Conservation (phyloP, 192 early-diverging fungal species). For the Coemansia sp. region DNA sequence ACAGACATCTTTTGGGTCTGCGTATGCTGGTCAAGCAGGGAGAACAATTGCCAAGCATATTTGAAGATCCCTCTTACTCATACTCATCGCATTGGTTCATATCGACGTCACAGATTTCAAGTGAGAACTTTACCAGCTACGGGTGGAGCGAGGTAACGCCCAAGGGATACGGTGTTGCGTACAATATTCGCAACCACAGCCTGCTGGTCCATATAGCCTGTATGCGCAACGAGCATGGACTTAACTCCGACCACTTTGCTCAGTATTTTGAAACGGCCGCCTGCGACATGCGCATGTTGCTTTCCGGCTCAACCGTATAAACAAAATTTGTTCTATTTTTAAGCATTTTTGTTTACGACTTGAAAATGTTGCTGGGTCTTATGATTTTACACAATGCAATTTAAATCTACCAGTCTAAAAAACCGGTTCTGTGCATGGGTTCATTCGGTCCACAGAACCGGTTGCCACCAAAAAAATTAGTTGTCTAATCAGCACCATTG, state of each 20-base stretch:
- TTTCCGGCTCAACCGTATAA: conserved; percentile 2
- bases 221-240: conserved; percentile 58
- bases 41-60: conserved; percentile 81
- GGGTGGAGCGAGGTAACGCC: conserved; percentile 87
- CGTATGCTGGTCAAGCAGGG: conserved; percentile 68
- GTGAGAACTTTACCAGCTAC: conserved; percentile 90
- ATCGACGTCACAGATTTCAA: conserved; percentile 90
- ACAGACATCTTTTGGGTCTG: conserved; percentile 89
- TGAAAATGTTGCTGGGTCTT: background rate
- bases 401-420: background rate
- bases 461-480: no score
- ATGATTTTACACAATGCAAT: background rate
- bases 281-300: conserved; percentile 69
- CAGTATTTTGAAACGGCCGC: conserved; percentile 80
- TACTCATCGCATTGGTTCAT: conserved; percentile 90
- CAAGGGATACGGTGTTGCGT: conserved; percentile 90
- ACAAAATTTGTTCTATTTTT: conserved; percentile 4
- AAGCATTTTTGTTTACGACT: conserved; percentile 4
- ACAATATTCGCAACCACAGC: conserved; percentile 85
- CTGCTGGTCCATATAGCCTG: conserved; percentile 86
- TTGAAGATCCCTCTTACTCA: conserved; percentile 79
- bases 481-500: no score
- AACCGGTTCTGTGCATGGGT: conserved; percentile 1
- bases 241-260: conserved; percentile 62
- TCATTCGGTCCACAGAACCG: no score